A percentile compares a stretch with the other conserved stretches of the same genome.
phyloP scores from a whole-genome alignment of 148 eudicot species.

The Rhododendron molle region DNA sequence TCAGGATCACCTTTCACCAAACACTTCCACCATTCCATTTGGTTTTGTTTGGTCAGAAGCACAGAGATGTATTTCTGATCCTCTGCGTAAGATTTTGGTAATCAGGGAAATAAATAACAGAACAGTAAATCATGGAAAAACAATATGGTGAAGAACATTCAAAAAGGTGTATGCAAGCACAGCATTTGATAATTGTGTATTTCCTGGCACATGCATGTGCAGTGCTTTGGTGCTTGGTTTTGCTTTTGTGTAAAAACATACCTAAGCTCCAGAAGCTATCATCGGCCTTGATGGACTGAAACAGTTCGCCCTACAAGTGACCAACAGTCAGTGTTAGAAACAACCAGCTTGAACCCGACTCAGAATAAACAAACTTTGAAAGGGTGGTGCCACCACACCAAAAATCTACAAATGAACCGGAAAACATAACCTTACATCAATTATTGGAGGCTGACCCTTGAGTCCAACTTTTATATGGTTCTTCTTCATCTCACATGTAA shows the following conservation, averaged over 20 bases:
- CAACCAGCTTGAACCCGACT: neutral
- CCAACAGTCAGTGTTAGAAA: neutral
- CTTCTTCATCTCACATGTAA: conserved; percentile 66
- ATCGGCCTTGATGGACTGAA: conserved; percentile 64
- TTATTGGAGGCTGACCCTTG: conserved; percentile 67
- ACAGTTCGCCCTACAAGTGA: conserved; percentile 60
- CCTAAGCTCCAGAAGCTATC: conserved; percentile 93
- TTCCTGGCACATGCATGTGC: neutral
- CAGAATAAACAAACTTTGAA: neutral
- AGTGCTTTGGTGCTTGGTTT: neutral
- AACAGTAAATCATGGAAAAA: neutral
- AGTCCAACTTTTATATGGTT: conserved; percentile 73
- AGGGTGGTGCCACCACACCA: neutral
- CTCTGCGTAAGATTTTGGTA: conserved; percentile 43
- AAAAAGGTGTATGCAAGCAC: neutral
- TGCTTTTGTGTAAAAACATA: conserved; percentile 14
- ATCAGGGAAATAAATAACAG: neutral
- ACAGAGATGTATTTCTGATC: conserved; percentile 71
- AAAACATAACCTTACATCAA: conserved; percentile 51
- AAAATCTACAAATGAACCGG: neutral
- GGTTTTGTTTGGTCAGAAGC: conserved; percentile 74
- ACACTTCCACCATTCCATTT: conserved; percentile 90
- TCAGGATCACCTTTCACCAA: conserved; percentile 84
- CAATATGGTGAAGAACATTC: neutral
- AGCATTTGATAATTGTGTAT: neutral